These are phyloP conservation scores for Galeopsis tetrahit DNA, from an alignment of 257 asterid species.

Conservation along the genomic window DNA sequence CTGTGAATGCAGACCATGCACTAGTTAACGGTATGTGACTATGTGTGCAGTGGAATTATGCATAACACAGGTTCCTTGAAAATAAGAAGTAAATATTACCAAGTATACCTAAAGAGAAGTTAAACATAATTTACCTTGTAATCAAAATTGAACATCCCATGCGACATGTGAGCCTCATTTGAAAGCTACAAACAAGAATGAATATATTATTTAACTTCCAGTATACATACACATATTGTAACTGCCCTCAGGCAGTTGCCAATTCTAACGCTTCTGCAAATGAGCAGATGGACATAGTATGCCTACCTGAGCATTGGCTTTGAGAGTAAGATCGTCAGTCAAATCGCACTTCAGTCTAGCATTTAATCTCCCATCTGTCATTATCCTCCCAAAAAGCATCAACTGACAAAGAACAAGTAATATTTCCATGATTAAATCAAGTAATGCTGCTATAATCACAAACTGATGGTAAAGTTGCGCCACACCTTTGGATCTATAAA, in stretches of 20 bases:
- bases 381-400: conserved; percentile 88
- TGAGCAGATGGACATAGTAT: conserved; percentile 27
- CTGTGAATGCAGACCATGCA: not conserved
- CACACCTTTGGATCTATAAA: conserved; percentile 83
- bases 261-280: conserved; percentile 12
- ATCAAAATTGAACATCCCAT: conserved; percentile 89
- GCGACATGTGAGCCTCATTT: conserved; percentile 93
- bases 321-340: conserved; percentile 80
- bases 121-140: conserved; percentile 68
- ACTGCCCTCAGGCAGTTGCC: conserved; percentile 8
- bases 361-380: conserved; percentile 91
- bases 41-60: conserved; percentile 14
- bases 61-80: conserved; percentile 6
- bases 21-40: conserved; percentile 9
- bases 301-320: conserved; percentile 90
- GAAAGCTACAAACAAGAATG: conserved; percentile 69
- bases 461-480: conserved; percentile 18
- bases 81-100: not conserved
- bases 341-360: conserved; percentile 95
- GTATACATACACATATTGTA: conserved; percentile 17
- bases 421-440: conserved; percentile 33
- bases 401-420: conserved; percentile 57
- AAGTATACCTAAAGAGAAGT: not conserved
- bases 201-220: conserved; percentile 12
- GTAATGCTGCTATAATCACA: conserved; percentile 11